Conservation (phyloP, 495 filamentous ascomycete genomes). For the Geopyxis carbonaria region DNA sequence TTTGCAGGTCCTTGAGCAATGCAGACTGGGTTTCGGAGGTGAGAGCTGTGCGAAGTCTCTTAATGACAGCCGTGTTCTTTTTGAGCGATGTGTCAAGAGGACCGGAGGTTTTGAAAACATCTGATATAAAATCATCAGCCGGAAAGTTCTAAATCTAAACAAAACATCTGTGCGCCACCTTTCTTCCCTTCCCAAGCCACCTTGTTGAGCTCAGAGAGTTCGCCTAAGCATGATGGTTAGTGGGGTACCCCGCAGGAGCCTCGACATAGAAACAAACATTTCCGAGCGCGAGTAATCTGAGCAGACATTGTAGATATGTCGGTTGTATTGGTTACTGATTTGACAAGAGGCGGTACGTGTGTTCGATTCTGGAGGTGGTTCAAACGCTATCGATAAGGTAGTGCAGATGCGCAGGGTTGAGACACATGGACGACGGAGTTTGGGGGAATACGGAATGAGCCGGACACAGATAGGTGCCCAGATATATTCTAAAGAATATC, state of each 20-base stretch:
- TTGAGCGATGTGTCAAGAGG: conserved; percentile 92
- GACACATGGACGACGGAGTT: no score
- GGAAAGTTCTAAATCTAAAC: conserved; percentile 8
- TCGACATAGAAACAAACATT: conserved; percentile 21
- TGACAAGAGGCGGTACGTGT: not conserved
- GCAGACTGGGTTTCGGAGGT: conserved; percentile 57
- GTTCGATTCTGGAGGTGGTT: not conserved
- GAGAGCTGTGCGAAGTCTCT: conserved; percentile 80
- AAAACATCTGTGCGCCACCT: conserved; percentile 36
- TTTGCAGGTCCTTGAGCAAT: conserved; percentile 80
- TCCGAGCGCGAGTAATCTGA: conserved; percentile 21
- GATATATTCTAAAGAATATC: no score
- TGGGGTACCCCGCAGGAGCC: not conserved
- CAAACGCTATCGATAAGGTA: conserved; percentile 5
- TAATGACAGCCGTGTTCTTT: conserved; percentile 99
- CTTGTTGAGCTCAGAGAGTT: conserved; percentile 73
- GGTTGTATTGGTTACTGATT: no score
- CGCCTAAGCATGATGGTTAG: conserved; percentile 37
- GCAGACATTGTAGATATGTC: not conserved
- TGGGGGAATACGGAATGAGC: no score
- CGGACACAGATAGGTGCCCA: no score
- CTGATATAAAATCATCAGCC: conserved; percentile 32
- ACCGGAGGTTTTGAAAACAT: conserved; percentile 57
- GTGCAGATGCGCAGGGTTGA: no score
- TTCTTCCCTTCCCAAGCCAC: conserved; percentile 74